Evolutionary conservation across 202 grass and related monocot species (phyloP), one percentile per base, ranked within the genome.

Genomic region (Brachypodium distachyon): DNA sequence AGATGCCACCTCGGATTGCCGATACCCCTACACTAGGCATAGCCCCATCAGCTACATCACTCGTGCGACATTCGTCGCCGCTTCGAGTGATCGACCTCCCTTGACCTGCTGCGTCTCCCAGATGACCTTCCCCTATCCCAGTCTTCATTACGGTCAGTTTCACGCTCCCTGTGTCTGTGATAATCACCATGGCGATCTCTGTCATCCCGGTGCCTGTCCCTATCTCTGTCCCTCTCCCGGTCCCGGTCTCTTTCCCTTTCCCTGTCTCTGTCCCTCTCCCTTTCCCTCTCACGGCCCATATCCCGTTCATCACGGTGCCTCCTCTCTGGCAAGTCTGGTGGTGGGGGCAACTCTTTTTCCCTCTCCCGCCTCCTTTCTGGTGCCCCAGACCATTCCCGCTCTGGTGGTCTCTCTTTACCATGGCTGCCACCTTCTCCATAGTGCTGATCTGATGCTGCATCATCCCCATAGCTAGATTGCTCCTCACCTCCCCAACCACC

Each of bases 391-490:
- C 90, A 80, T 52, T 88, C 82, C 68, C 90, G 58, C 57, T 89
- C 76, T n/a, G 69, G 66, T 32, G 81, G 81, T 58, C 86, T 92
- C 29, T 92, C 89, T 71, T 92, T 92, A 40, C 86, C 89, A 85
- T 85, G 82, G 67, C 64, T 92, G 18, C 74, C 89, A 72, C 83
- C 89, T 74, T 84, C 89, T 44, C 89, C 81, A 36, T 92, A 88
- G 23, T 92, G 90, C 32, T 92, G 90, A 29, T 89, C 90, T 17
- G 90, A 92, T 25, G 79, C 90, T 5, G 90, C 90, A 89, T 92
- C 86, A 82, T 92, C 90, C 19, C 90, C 86, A 70, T 92, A 92
- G 84, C 86, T 92, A n/a, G 82, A 83, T 68, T 92, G 90, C 25
- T 89, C 82, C 74, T 88, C 90, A 42, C 86, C 89, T 16, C 85